Percentiles rank a stretch among this genome's conserved stretches.
Conservation (phyloP, 192 early-diverging fungal genomes). For the Globomyces pollinis-pini region DNA sequence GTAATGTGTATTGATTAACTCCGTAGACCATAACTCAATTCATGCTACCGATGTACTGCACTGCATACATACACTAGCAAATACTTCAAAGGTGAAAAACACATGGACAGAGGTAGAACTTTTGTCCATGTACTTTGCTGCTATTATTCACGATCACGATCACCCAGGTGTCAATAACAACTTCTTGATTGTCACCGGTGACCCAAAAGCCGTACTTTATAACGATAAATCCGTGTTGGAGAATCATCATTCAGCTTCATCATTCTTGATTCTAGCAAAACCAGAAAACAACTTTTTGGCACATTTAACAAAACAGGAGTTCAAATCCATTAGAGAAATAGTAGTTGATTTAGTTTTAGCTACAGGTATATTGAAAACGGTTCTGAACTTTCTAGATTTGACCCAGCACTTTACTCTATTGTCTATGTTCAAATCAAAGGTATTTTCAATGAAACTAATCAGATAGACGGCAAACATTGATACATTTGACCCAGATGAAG, state of each 20-base stretch:
- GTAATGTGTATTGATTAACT: conserved; percentile 25
- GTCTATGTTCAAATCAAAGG: conserved; percentile 46
- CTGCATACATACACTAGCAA: conserved; percentile 30
- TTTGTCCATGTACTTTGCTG: conserved; percentile 36
- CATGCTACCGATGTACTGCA: conserved; percentile 54
- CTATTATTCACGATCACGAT: conserved; percentile 53
- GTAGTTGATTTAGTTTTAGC: conserved; percentile 48
- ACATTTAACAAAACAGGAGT: conserved; percentile 25
- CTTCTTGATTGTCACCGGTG: conserved; percentile 34
- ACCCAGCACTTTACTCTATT: conserved; percentile 40
- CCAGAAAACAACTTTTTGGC: conserved; percentile 41
- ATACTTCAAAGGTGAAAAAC: conserved; percentile 14
- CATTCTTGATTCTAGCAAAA: conserved; percentile 27
- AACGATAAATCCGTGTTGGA: conserved; percentile 51
- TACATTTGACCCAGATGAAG: conserved; percentile 32
- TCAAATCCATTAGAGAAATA: conserved; percentile 31
- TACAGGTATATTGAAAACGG: conserved; percentile 25
- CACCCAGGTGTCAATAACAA: conserved; percentile 51
- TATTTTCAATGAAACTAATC: too few species aligned
- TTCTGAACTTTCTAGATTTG: conserved; percentile 25
- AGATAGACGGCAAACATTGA: conserved; percentile 18
- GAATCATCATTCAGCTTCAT: conserved; percentile 41
- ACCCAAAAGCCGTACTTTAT: conserved; percentile 40
- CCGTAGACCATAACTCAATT: conserved; percentile 45
- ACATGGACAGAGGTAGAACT: conserved; percentile 35